These are phyloP conservation scores for Eucalyptus grandis DNA, from an alignment of 345 rosid species.

Conservation along the genomic window DNA sequence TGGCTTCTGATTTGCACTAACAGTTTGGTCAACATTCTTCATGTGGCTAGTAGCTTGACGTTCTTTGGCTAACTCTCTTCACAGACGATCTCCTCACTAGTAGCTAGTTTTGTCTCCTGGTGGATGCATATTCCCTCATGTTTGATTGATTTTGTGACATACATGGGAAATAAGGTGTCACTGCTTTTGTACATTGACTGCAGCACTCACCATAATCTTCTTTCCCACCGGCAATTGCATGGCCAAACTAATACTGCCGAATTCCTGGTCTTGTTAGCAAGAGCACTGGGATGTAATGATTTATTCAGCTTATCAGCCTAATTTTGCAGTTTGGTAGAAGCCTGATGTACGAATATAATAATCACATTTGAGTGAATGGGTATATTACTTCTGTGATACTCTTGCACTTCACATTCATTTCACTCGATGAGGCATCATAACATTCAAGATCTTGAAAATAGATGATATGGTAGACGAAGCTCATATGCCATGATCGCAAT, in stretches of 20 bases:
- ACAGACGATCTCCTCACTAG: not conserved
- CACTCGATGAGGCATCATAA: too few relatives aligned
- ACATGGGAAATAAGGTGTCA: not conserved
- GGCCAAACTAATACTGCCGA: not conserved
- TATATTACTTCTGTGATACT: not conserved
- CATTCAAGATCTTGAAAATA: too few relatives aligned
- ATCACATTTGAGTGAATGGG: not conserved
- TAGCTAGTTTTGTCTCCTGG: not conserved
- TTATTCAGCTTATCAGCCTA: not conserved
- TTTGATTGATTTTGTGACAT: not conserved
- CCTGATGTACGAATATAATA: not conserved
- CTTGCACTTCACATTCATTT: too few relatives aligned
- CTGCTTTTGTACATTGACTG: not conserved
- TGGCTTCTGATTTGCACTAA: constrained; percentile 28
- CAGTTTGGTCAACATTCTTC: constrained; percentile 35
- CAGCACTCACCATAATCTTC: not conserved
- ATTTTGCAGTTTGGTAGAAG: not conserved
- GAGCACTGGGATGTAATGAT: not conserved
- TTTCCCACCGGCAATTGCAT: not conserved
- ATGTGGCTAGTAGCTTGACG: constrained; percentile 13
- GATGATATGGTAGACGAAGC: too few relatives aligned
- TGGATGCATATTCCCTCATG: not conserved
- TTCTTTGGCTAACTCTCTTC: not conserved
- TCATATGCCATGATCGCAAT: too few relatives aligned
- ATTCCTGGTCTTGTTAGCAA: not conserved